A percentile compares a stretch with the other conserved stretches of the same genome.
phyloP scores from a whole-genome alignment of 169 alveolate species.

The Cryptosporidium meleagridis region DNA sequence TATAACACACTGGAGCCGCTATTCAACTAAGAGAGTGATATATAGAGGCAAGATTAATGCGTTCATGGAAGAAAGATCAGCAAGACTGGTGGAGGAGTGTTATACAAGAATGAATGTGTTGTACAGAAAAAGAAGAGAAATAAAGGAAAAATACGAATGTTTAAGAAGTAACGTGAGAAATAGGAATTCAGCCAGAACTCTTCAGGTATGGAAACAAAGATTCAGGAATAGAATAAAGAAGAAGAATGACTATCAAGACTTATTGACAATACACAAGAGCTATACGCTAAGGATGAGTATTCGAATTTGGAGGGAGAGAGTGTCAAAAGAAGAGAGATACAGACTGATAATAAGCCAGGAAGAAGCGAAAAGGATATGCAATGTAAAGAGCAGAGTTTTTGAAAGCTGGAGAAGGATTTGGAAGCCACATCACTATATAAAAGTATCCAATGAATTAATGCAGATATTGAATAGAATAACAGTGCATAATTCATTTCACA shows the following conservation, averaged over 20 bases:
- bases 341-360: background rate
- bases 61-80: background rate
- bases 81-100: background rate
- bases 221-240: background rate
- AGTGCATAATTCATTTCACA: constrained; percentile 32
- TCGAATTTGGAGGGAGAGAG: constrained; percentile 5
- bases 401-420: constrained; percentile 22
- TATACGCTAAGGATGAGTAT: background rate
- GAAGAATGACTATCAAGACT: background rate
- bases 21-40: background rate
- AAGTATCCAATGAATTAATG: background rate
- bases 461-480: constrained; percentile 12
- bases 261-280: background rate
- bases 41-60: background rate
- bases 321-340: background rate
- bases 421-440: constrained; percentile 37
- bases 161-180: background rate
- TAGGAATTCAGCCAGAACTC: background rate
- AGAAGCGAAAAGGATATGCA: background rate
- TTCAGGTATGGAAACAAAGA: background rate
- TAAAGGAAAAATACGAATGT: background rate
- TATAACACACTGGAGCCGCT: background rate
- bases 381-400: background rate
- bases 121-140: background rate
- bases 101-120: background rate